phyloP scores from a whole-genome alignment of 2,329 filamentous ascomycete species.

The Cercospora berteroae region DNA sequence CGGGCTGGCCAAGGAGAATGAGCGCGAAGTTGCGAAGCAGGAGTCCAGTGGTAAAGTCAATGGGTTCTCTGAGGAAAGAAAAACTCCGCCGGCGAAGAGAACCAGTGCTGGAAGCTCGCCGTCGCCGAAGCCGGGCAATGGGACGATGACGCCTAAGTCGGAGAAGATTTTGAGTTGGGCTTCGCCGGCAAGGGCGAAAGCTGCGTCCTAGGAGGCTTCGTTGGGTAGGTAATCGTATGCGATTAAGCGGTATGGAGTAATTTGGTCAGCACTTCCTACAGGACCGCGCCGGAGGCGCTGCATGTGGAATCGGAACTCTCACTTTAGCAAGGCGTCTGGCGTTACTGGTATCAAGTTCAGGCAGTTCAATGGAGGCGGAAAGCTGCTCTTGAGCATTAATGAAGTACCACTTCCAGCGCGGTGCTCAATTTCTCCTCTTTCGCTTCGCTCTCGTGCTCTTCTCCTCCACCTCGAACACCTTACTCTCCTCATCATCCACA shows the following conservation, averaged over 20 bases:
- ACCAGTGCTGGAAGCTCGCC: not conserved
- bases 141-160: slow-evolving; percentile 24
- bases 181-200: slow-evolving; percentile 1
- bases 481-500: slow-evolving; percentile 41
- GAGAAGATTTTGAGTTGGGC: slow-evolving; percentile 29
- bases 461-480: slow-evolving; percentile 42
- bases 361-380: no score
- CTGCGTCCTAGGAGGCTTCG: not conserved
- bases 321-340: slow-evolving; percentile 18
- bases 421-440: slow-evolving; percentile 31
- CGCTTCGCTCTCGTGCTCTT: slow-evolving; percentile 41
- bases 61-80: not conserved
- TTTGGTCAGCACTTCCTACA: not conserved
- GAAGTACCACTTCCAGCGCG: not conserved
- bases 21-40: slow-evolving; percentile 5
- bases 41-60: not conserved
- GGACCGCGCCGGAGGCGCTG: not conserved
- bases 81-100: not conserved
- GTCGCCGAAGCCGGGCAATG: slow-evolving; percentile 10
- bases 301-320: not conserved
- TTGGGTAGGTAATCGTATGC: not conserved
- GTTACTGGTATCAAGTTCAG: not conserved
- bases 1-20: slow-evolving; percentile 8
- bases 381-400: not conserved
- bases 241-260: not conserved